phyloP scores from a whole-genome alignment of 2,329 filamentous ascomycete species.

The Aspergillus terreus region DNA sequence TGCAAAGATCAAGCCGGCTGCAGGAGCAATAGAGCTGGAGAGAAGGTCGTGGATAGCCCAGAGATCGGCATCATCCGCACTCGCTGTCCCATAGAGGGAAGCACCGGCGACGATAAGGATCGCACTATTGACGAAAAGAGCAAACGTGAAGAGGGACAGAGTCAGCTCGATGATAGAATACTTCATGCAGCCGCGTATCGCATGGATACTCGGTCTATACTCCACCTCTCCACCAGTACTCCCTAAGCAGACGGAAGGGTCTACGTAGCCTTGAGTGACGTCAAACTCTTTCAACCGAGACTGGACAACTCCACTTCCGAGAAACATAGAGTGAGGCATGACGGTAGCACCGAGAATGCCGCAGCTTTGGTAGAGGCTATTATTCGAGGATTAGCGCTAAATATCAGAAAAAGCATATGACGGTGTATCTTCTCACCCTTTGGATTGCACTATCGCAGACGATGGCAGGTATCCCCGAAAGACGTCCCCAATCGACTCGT shows the following conservation, averaged over 20 bases:
- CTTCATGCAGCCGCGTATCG: conserved; percentile 70
- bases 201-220: conserved; percentile 67
- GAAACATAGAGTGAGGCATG: conserved; percentile 59
- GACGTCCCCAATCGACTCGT: conserved; percentile 49
- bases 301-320: conserved; percentile 56
- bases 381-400: background rate
- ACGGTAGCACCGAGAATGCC: conserved; percentile 53
- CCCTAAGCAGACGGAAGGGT: conserved; percentile 24
- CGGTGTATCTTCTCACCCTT: conserved; percentile 39
- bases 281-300: conserved; percentile 50
- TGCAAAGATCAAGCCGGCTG: conserved; percentile 79
- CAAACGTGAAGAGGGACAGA: conserved; percentile 74
- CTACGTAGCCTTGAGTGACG: conserved; percentile 35
- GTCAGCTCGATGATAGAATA: conserved; percentile 69
- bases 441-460: conserved; percentile 47
- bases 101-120: conserved; percentile 80
- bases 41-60: conserved; percentile 79
- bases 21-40: conserved; percentile 63
- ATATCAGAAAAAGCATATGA: background rate
- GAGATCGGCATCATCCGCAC: conserved; percentile 67
- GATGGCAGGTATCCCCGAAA: conserved; percentile 56
- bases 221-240: conserved; percentile 49
- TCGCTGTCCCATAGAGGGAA: conserved; percentile 61
- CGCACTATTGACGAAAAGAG: conserved; percentile 77
- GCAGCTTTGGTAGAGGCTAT: conserved; percentile 52